phyloP scores from a whole-genome alignment of 139 green algal species.

The Micractinium conductrix region DNA sequence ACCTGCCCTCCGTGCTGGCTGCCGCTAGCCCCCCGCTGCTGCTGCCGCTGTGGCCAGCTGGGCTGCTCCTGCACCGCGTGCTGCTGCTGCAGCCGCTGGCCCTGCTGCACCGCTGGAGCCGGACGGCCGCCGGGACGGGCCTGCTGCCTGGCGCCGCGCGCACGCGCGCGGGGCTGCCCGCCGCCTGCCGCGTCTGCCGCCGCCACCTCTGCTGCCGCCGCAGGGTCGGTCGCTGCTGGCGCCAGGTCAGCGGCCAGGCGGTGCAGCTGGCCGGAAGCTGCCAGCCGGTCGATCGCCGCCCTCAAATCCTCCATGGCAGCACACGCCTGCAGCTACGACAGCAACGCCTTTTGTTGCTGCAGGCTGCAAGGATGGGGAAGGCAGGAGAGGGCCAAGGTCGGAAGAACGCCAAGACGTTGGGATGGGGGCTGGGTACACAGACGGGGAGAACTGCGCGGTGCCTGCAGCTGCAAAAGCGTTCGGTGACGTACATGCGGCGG shows the following conservation, averaged over 20 bases:
- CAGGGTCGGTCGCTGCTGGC: too few relatives aligned
- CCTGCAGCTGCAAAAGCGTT: too few relatives aligned
- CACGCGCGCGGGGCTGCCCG: neutral
- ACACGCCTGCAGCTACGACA: neutral
- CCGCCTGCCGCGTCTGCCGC: too few relatives aligned
- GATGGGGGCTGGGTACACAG: neutral
- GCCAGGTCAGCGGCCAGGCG: neutral
- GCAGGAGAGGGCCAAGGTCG: neutral
- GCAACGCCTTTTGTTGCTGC: neutral
- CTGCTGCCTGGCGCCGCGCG: neutral
- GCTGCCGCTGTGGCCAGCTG: neutral
- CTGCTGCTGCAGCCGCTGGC: neutral
- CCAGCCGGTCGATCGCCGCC: neutral
- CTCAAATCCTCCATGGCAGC: neutral
- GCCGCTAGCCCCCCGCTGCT: neutral
- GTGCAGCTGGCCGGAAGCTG: neutral
- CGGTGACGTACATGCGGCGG: too few relatives aligned
- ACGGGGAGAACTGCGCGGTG: neutral
- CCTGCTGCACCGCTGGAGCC: too few relatives aligned
- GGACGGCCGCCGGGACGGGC: too few relatives aligned
- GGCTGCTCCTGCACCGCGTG: too few relatives aligned
- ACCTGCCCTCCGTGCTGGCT: neutral
- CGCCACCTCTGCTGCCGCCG: too few relatives aligned
- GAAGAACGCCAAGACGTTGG: too few relatives aligned
- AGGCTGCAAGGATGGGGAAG: neutral